phyloP scores from a whole-genome alignment of 306 rosid species.

The Prosopis cineraria region DNA sequence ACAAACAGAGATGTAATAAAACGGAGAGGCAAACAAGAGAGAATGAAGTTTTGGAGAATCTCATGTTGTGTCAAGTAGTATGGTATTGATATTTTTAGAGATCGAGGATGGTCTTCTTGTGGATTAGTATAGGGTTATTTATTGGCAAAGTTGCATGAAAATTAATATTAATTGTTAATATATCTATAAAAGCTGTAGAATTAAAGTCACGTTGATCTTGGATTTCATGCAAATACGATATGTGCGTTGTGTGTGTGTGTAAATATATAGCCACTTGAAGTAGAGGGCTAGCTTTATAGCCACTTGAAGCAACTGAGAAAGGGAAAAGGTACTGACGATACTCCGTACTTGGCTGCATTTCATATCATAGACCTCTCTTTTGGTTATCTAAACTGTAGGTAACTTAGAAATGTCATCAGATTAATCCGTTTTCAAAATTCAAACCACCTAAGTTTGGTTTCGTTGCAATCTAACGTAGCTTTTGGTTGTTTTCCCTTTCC shows the following conservation, averaged over 20 bases:
- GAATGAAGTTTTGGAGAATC: not conserved
- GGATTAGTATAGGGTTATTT: not conserved
- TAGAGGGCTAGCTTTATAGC: not conserved
- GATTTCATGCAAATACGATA: too few relatives aligned
- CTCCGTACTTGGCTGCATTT: not conserved
- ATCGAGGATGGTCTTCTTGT: not conserved
- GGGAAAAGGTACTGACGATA: not conserved
- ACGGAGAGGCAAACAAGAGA: not conserved
- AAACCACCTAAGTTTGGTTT: too few relatives aligned
- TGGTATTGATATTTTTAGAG: not conserved
- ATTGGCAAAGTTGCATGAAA: not conserved
- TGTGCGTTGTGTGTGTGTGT: too few relatives aligned
- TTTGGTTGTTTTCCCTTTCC: too few relatives aligned
- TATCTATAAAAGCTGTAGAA: too few relatives aligned
- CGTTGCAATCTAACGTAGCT: too few relatives aligned
- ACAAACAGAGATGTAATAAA: not conserved
- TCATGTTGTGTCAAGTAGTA: not conserved
- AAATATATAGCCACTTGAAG: too few relatives aligned
- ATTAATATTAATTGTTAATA: too few relatives aligned
- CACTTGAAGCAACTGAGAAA: not conserved
- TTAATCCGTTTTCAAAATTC: too few relatives aligned
- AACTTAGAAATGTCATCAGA: not conserved
- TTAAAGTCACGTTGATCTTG: too few relatives aligned
- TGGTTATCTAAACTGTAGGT: not conserved
- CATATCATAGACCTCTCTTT: not conserved